Evolutionary conservation across 192 early-diverging fungal species (phyloP).

Genomic region (Cetraspora pellucida): DNA sequence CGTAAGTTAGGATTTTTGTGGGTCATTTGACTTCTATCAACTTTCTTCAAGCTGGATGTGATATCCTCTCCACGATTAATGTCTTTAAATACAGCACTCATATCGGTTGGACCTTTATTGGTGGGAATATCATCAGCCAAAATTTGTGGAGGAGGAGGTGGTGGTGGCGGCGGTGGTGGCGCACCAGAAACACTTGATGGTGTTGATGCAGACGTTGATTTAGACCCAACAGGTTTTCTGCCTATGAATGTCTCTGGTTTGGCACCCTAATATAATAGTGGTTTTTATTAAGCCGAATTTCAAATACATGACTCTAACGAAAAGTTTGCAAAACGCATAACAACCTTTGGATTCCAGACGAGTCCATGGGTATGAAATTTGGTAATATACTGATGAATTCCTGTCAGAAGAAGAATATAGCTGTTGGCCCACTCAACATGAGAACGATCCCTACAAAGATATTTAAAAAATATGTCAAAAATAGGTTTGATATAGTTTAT

Average conservation of each 20-base stretch:
- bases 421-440: constrained; percentile 87
- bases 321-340: neutral
- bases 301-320: neutral
- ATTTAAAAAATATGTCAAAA: neutral
- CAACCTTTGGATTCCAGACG: constrained; percentile 83
- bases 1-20: constrained; percentile 97
- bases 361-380: constrained; percentile 87
- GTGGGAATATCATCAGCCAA: constrained; percentile 25
- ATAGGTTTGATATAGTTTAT: neutral
- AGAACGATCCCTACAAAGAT: constrained; percentile 60
- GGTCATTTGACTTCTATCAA: constrained; percentile 95
- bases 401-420: constrained; percentile 69
- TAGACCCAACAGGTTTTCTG: constrained; percentile 39
- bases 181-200: constrained; percentile 49
- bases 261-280: constrained; percentile 49
- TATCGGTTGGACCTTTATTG: constrained; percentile 40
- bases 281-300: neutral
- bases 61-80: constrained; percentile 79
- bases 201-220: constrained; percentile 46
- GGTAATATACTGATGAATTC: constrained; percentile 86
- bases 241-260: constrained; percentile 47
- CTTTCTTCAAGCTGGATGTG: constrained; percentile 86
- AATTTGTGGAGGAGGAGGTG: constrained; percentile 39
- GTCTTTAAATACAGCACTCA: constrained; percentile 77
- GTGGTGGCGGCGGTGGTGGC: constrained; percentile 41